Evolutionary conservation across 2,329 filamentous ascomycete species (phyloP).

Genomic region (Aotearoamyces nothofagi): DNA sequence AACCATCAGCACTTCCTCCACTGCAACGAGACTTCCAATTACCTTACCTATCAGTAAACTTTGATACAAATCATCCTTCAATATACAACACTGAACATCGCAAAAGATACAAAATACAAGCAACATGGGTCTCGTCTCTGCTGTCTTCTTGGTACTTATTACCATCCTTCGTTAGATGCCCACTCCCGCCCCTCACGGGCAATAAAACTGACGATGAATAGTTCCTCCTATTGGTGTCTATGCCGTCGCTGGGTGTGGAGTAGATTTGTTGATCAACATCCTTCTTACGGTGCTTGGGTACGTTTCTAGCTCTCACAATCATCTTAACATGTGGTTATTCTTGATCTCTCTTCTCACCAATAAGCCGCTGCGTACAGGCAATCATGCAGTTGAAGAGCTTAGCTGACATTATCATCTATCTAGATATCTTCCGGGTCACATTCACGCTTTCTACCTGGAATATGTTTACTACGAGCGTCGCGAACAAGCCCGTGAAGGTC

Average conservation of each 20-base stretch:
- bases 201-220: constrained; percentile 3
- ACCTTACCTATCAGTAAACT: too few species aligned
- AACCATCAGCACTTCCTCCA: too few species aligned
- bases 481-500: constrained; percentile 44
- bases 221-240: constrained; percentile 26
- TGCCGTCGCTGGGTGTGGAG: constrained; percentile 23
- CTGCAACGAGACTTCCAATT: too few species aligned
- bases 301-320: constrained; percentile 4
- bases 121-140: constrained; percentile 21
- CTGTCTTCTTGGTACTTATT: constrained; percentile 27
- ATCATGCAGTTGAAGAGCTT: too few species aligned
- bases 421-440: constrained; percentile 19
- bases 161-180: constrained; percentile 27
- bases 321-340: too few species aligned
- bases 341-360: too few species aligned
- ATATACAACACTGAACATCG: too few species aligned
- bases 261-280: constrained; percentile 27
- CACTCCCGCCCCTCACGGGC: not conserved
- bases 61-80: too few species aligned
- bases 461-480: constrained; percentile 70
- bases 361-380: too few species aligned
- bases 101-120: too few species aligned
- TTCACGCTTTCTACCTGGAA: constrained; percentile 29
- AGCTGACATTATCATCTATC: constrained; percentile 31
- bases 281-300: constrained; percentile 23